Conservation (phyloP, 495 filamentous ascomycete genomes). For the Talaromyces thailandensis region DNA sequence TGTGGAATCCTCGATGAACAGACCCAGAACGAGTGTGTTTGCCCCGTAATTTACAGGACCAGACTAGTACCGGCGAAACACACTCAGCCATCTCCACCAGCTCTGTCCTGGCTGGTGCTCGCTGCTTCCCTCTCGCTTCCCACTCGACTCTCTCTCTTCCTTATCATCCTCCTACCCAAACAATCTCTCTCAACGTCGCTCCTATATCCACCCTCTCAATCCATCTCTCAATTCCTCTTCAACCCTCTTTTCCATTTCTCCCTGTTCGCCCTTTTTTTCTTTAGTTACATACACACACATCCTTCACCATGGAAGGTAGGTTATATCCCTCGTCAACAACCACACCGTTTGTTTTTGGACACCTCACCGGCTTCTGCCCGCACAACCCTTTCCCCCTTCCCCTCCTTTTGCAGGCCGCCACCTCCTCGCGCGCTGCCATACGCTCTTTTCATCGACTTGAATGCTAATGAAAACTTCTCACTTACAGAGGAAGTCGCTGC, state of each 20-base stretch:
- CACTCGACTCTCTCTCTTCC: neutral
- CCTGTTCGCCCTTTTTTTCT: conserved; percentile 24
- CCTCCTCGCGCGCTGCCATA: conserved; percentile 3
- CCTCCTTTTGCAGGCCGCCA: conserved; percentile 11
- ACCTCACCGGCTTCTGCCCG: conserved; percentile 28
- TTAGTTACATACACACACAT: conserved; percentile 25
- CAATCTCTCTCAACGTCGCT: neutral
- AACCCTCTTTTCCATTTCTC: conserved; percentile 13
- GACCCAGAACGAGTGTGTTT: too few relatives aligned
- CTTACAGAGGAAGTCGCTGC: conserved; percentile 96
- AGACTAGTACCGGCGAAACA: neutral
- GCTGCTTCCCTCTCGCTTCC: conserved; percentile 6
- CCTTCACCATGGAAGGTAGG: conserved; percentile 74
- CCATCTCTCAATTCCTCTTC: conserved; percentile 8
- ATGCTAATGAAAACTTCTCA: conserved; percentile 44
- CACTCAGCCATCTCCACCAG: neutral
- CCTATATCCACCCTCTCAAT: conserved; percentile 7
- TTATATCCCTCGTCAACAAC: conserved; percentile 18
- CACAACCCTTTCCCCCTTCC: conserved; percentile 10
- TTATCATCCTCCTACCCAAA: conserved; percentile 5
- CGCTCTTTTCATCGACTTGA: neutral
- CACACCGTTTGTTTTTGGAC: conserved; percentile 15
- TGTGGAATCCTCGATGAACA: neutral
- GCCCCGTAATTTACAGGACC: neutral
- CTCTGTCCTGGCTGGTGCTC: neutral